phyloP scores from a whole-genome alignment of 306 rosid species.

The Glycyrrhiza uralensis region DNA sequence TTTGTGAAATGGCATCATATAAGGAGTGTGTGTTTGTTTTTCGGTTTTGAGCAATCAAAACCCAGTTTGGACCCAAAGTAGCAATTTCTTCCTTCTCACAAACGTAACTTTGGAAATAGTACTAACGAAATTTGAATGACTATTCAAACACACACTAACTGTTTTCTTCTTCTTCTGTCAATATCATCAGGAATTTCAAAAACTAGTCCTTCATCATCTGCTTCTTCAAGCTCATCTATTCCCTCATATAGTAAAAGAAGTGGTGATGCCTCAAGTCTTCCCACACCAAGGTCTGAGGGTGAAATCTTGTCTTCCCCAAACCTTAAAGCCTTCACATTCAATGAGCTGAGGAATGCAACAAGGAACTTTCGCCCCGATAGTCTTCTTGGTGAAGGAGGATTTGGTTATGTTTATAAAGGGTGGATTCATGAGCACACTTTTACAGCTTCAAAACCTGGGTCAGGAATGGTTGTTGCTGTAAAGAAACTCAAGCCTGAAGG shows the following conservation, averaged over 20 bases:
- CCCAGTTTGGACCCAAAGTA: too few species aligned
- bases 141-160: too few species aligned
- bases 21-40: too few species aligned
- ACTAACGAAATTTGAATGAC: too few species aligned
- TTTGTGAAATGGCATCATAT: background rate
- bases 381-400: conserved; percentile 89
- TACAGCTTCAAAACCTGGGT: conserved; percentile 71
- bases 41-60: too few species aligned
- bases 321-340: conserved; percentile 62
- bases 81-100: too few species aligned
- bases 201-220: conserved; percentile 46
- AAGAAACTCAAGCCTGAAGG: conserved; percentile 88
- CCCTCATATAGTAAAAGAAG: conserved; percentile 45
- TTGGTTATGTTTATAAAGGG: conserved; percentile 85
- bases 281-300: conserved; percentile 80
- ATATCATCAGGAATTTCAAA: conserved; percentile 60
- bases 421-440: conserved; percentile 74
- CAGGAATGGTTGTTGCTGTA: conserved; percentile 83
- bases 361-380: conserved; percentile 82
- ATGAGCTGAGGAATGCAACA: conserved; percentile 73
- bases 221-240: conserved; percentile 40
- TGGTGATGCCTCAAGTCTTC: conserved; percentile 55
- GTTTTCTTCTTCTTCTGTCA: conserved; percentile 12
- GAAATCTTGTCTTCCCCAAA: conserved; percentile 78
- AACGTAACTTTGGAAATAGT: too few species aligned